A percentile compares a stretch with the other conserved stretches of the same genome.
Evolutionary conservation across 2,329 filamentous ascomycete genomes (phyloP).

Genomic region (Microcyclosporella mali): DNA sequence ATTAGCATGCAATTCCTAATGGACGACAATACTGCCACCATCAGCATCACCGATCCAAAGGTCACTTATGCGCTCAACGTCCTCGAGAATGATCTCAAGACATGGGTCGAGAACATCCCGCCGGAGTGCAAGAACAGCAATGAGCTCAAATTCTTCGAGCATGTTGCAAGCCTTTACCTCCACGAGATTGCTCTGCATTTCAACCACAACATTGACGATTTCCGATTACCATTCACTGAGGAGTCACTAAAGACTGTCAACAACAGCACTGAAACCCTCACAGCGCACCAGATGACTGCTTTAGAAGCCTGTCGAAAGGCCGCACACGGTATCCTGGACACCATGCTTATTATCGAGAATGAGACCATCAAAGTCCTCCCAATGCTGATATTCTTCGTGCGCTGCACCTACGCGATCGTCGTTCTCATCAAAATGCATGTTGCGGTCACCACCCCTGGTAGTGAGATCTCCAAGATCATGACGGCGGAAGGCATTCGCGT

Average conservation of each 20-base stretch:
- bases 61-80: conserved; percentile 51
- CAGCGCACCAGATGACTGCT: conserved; percentile 42
- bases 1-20: conserved; percentile 52
- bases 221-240: conserved; percentile 40
- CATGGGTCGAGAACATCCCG: conserved; percentile 42
- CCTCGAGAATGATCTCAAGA: conserved; percentile 49
- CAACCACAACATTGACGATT: conserved; percentile 41
- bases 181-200: conserved; percentile 47
- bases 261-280: conserved; percentile 36
- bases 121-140: conserved; percentile 30
- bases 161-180: conserved; percentile 45
- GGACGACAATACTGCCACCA: conserved; percentile 46
- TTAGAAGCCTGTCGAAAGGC: conserved; percentile 42
- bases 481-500: conserved; percentile 43
- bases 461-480: conserved; percentile 46
- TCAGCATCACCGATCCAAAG: conserved; percentile 50
- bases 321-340: conserved; percentile 44
- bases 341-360: conserved; percentile 44
- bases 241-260: conserved; percentile 38
- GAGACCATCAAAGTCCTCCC: conserved; percentile 40
- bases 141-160: conserved; percentile 39
- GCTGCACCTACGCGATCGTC: conserved; percentile 52
- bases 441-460: conserved; percentile 44
- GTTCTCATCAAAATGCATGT: conserved; percentile 57
- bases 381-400: conserved; percentile 43